These are phyloP conservation scores for Aspergillus indologenus DNA, from an alignment of 495 filamentous ascomycete genomes.

Conservation along the genomic window DNA sequence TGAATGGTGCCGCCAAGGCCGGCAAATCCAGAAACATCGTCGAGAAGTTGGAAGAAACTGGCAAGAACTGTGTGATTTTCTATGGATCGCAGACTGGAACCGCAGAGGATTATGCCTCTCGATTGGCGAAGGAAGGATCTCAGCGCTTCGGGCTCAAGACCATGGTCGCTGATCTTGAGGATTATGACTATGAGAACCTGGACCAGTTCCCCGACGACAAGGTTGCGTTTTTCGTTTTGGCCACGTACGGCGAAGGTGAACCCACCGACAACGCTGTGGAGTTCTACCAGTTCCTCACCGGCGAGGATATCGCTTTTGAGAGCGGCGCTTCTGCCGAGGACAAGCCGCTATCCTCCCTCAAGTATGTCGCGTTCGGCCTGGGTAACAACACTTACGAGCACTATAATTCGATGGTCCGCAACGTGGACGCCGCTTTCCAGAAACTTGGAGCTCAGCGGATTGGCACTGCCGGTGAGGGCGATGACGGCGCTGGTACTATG, in stretches of 20 bases:
- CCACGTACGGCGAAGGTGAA: conserved; percentile 97
- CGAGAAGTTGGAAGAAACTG: conserved; percentile 91
- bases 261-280: conserved; percentile 98
- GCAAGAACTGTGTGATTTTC: conserved; percentile 97
- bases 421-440: conserved; percentile 72
- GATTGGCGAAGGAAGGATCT: conserved; percentile 94
- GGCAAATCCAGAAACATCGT: conserved; percentile 88
- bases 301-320: conserved; percentile 78
- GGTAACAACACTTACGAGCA: conserved; percentile 99
- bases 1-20: conserved; percentile 70
- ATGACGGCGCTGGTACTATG: conserved; percentile 98
- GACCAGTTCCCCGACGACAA: conserved; percentile 87
- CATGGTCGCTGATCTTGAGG: conserved; percentile 97
- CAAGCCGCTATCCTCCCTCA: conserved; percentile 75
- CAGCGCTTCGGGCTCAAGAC: conserved; percentile 96
- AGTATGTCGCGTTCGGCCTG: conserved; percentile 92
- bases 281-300: conserved; percentile 93
- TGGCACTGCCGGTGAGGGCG: conserved; percentile 87
- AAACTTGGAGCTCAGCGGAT: conserved; percentile 82
- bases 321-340: conserved; percentile 61
- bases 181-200: conserved; percentile 95
- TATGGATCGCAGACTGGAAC: conserved; percentile 98
- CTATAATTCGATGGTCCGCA: conserved; percentile 98
- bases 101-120: conserved; percentile 97
- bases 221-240: conserved; percentile 90